Percentiles rank a stretch among this genome's conserved stretches.
These are phyloP conservation scores for Capronia coronata DNA, from an alignment of 2,329 filamentous ascomycete species.

Conservation along the genomic window DNA sequence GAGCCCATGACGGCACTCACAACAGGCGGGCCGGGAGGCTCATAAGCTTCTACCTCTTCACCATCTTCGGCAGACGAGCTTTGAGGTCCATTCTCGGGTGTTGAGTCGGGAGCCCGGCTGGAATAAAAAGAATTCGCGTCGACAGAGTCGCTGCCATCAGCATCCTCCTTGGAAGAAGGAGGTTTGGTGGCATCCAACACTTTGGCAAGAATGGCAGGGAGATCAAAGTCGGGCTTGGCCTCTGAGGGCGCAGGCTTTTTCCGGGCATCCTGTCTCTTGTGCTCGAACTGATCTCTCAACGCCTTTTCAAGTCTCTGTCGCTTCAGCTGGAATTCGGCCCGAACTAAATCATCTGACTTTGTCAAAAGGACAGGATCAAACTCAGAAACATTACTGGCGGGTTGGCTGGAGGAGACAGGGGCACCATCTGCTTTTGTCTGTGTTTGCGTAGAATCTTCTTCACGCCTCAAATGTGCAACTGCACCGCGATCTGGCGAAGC, in stretches of 20 bases:
- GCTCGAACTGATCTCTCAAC: slow-evolving; percentile 70
- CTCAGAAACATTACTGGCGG: slow-evolving; percentile 50
- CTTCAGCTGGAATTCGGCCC: slow-evolving; percentile 72
- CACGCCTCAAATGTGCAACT: slow-evolving; percentile 18
- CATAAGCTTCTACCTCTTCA: slow-evolving; percentile 34
- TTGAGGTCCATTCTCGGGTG: slow-evolving; percentile 41
- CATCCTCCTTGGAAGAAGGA: slow-evolving; percentile 50
- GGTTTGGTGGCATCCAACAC: slow-evolving; percentile 66
- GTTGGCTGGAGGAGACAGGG: slow-evolving; percentile 33
- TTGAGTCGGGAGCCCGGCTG: slow-evolving; percentile 76
- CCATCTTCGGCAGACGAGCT: slow-evolving; percentile 26
- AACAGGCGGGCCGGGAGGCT: slow-evolving; percentile 16
- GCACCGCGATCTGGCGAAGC: slow-evolving; percentile 28
- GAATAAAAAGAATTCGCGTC: slow-evolving; percentile 96
- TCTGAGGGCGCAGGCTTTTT: slow-evolving; percentile 48
- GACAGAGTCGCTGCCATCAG: slow-evolving; percentile 56
- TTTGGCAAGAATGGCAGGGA: slow-evolving; percentile 65
- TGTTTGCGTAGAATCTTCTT: slow-evolving; percentile 15
- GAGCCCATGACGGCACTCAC: slow-evolving; percentile 27
- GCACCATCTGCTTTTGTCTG: slow-evolving; percentile 15
- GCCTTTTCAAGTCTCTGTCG: slow-evolving; percentile 72
- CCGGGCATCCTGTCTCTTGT: slow-evolving; percentile 47
- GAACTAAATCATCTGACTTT: slow-evolving; percentile 78
- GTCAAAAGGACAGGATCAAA: slow-evolving; percentile 78
- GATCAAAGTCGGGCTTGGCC: slow-evolving; percentile 58